Percentiles rank a stretch among this genome's conserved stretches.
These are phyloP conservation scores for Naegleria fowleri DNA, from an alignment of 208 protist genomes.

Conservation along the genomic window DNA sequence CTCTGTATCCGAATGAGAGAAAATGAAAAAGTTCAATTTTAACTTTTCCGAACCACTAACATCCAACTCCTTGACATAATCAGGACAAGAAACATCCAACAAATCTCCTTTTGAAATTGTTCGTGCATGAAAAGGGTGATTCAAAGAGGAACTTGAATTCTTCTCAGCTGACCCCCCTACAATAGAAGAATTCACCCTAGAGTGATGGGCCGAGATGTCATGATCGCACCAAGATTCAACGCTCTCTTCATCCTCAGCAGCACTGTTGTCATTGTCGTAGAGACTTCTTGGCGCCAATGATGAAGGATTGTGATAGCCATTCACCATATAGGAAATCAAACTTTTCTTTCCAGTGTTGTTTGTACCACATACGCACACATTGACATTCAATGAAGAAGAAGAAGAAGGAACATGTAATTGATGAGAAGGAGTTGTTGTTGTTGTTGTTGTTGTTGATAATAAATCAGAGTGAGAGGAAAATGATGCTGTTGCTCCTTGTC, in stretches of 20 bases:
- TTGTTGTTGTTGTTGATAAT: background rate
- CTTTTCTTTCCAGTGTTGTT: background rate
- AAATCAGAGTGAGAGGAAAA: background rate
- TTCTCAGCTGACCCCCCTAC: no score
- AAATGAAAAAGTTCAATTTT: background rate
- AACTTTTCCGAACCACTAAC: background rate
- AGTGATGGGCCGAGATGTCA: no score
- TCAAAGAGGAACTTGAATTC: background rate
- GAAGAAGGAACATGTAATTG: no score
- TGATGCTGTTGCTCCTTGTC: background rate
- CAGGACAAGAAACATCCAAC: background rate
- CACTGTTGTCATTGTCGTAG: background rate
- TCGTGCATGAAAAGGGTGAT: background rate
- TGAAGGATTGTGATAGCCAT: background rate
- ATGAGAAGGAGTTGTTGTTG: no score
- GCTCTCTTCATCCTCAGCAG: background rate
- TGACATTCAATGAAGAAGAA: background rate
- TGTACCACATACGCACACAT: background rate
- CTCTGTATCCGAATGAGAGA: background rate
- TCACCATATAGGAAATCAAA: background rate
- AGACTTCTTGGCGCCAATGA: background rate
- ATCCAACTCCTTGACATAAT: background rate
- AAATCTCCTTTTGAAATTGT: background rate
- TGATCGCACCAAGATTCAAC: background rate
- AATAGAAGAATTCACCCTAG: no score